These are phyloP conservation scores for Malus orientalis DNA, from an alignment of 306 rosid genomes.

Conservation along the genomic window DNA sequence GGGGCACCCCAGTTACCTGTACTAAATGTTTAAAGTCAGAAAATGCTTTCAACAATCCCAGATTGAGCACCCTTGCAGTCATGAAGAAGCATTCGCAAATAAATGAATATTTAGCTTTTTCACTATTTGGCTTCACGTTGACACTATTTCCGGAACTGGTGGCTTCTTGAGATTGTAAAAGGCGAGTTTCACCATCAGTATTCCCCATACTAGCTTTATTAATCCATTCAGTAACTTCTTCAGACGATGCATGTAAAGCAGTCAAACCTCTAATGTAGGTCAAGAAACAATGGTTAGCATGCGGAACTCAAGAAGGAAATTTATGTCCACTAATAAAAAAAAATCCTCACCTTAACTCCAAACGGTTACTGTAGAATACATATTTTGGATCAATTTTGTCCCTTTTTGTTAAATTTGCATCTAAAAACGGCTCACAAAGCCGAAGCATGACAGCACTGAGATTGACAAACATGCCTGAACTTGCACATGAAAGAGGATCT, in stretches of 20 bases:
- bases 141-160: conserved; percentile 65
- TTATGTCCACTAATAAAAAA: not conserved
- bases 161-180: conserved; percentile 85
- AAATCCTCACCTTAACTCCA: conserved; percentile 68
- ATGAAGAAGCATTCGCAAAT: conserved; percentile 99
- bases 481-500: conserved; percentile 85
- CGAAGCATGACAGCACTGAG: conserved; percentile 95
- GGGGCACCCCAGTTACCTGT: conserved; percentile 53
- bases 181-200: conserved; percentile 54
- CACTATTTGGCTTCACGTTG: conserved; percentile 32
- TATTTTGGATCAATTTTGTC: conserved; percentile 87
- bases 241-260: conserved; percentile 93
- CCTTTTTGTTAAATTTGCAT: conserved; percentile 76
- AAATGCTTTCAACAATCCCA: conserved; percentile 90
- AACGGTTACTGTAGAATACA: conserved; percentile 65
- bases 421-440: conserved; percentile 91
- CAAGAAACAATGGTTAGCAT: conserved; percentile 32
- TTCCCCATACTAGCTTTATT: conserved; percentile 34
- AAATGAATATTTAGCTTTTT: conserved; percentile 65
- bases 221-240: conserved; percentile 87
- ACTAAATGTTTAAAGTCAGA: conserved; percentile 94
- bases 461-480: conserved; percentile 99
- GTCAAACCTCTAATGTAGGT: conserved; percentile 69
- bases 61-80: conserved; percentile 93
- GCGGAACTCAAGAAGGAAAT: conserved; percentile 11